These are phyloP conservation scores for Arctostaphylos glauca DNA, from an alignment of 148 eudicot species.

Conservation along the genomic window DNA sequence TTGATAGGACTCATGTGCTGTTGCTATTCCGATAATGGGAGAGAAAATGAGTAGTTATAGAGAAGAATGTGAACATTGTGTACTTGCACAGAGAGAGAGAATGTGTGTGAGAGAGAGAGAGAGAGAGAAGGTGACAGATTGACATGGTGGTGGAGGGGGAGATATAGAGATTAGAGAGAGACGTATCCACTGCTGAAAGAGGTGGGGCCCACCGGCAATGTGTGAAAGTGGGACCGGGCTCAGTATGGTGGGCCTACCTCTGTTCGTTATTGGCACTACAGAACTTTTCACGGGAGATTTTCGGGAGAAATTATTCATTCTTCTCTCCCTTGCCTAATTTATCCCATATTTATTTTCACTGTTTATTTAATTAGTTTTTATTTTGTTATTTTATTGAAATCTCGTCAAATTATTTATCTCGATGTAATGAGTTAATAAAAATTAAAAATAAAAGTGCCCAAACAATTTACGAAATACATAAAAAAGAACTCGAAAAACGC, in stretches of 20 bases:
- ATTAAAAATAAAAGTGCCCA: too few relatives aligned
- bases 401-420: too few relatives aligned
- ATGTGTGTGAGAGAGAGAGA: background rate
- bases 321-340: too few relatives aligned
- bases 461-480: too few relatives aligned
- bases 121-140: background rate
- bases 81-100: background rate
- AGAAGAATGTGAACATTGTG: background rate
- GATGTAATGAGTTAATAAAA: too few relatives aligned
- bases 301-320: background rate
- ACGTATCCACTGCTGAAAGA: background rate
- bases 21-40: background rate
- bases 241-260: slow-evolving; percentile 22
- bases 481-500: too few relatives aligned
- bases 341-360: too few relatives aligned
- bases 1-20: slow-evolving; percentile 4
- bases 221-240: slow-evolving; percentile 3
- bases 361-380: too few relatives aligned
- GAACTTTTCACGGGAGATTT: too few relatives aligned
- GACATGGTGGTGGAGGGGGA: slow-evolving; percentile 12
- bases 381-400: too few relatives aligned
- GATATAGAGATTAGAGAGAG: background rate
- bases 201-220: slow-evolving; percentile 16
- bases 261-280: slow-evolving; percentile 11
- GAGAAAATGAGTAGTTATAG: background rate